Percentiles rank a stretch among this genome's conserved stretches.
phyloP scores from a whole-genome alignment of 23 red algal genomes.

The Gracilaria gracilis region DNA sequence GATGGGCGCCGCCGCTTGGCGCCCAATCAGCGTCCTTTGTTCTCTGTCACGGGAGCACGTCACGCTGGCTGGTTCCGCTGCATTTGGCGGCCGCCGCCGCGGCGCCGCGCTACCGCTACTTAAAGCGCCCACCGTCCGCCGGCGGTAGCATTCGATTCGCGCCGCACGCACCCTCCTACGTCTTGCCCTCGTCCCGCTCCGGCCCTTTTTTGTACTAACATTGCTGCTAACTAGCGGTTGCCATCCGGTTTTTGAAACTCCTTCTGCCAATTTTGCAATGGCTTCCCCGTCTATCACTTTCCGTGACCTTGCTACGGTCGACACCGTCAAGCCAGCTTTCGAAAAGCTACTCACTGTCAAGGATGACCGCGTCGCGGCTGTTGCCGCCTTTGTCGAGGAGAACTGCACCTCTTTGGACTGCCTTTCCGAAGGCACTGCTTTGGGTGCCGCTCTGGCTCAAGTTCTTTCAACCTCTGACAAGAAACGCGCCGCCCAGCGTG shows the following conservation, averaged over 20 bases:
- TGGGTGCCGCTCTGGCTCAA: conserved; percentile 20
- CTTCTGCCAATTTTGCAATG: conserved; percentile 34
- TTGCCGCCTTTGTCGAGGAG: conserved; percentile 36
- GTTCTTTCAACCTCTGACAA: conserved; percentile 77
- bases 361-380: conserved; percentile 41
- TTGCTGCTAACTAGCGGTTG: conserved; percentile 25
- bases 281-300: conserved; percentile 28
- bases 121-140: background rate
- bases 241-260: background rate
- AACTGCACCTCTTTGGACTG: conserved; percentile 22
- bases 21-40: background rate
- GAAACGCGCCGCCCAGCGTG: conserved; percentile 71
- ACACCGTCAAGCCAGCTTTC: conserved; percentile 53
- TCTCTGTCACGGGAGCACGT: background rate
- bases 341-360: conserved; percentile 27
- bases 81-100: background rate
- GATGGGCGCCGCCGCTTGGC: background rate
- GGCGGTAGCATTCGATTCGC: background rate
- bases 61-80: background rate
- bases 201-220: conserved; percentile 5
- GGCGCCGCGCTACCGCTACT: background rate
- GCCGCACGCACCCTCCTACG: background rate
- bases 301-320: conserved; percentile 22
- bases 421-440: background rate
- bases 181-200: background rate